These are phyloP conservation scores for Endothia cerciana DNA, from an alignment of 2,329 filamentous ascomycete genomes.

Conservation along the genomic window DNA sequence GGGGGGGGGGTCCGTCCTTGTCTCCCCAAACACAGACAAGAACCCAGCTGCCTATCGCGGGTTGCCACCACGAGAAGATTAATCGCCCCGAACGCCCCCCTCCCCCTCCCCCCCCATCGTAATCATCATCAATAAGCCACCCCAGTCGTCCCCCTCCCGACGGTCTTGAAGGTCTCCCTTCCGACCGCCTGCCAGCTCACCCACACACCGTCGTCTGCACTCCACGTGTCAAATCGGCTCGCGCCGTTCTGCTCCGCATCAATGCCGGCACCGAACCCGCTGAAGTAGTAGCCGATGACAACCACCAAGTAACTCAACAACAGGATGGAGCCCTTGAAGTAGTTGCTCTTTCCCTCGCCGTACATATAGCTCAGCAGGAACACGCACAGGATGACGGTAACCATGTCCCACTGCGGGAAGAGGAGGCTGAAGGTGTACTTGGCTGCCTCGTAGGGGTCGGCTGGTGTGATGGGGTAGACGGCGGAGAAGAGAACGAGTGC, in stretches of 20 bases:
- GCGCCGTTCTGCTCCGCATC: constrained; percentile 26
- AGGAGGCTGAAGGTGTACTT: constrained; percentile 81
- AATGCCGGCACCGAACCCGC: constrained; percentile 48
- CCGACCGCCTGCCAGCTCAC: constrained; percentile 46
- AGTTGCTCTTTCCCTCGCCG: constrained; percentile 98
- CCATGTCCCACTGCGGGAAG: constrained; percentile 99
- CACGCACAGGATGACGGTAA: constrained; percentile 93
- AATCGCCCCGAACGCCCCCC: neutral
- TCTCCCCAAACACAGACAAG: neutral
- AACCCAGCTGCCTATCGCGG: neutral
- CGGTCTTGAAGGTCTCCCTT: constrained; percentile 48
- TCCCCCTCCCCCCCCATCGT: neutral
- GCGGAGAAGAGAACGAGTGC: constrained; percentile 91
- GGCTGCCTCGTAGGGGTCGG: constrained; percentile 46
- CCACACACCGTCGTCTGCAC: constrained; percentile 51
- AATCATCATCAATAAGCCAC: constrained; percentile 36
- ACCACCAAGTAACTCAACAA: constrained; percentile 93
- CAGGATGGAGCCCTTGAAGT: constrained; percentile 97
- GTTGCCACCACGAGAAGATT: neutral
- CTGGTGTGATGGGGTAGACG: constrained; percentile 59
- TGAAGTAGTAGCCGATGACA: constrained; percentile 88
- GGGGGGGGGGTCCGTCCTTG: neutral
- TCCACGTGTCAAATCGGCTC: constrained; percentile 59
- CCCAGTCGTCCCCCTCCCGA: constrained; percentile 51
- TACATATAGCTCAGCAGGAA: constrained; percentile 98